Percentiles rank a stretch among this genome's conserved stretches.
These are phyloP conservation scores for Pestalotiopsis sp. DNA, from an alignment of 2,329 filamentous ascomycete species.

Conservation along the genomic window DNA sequence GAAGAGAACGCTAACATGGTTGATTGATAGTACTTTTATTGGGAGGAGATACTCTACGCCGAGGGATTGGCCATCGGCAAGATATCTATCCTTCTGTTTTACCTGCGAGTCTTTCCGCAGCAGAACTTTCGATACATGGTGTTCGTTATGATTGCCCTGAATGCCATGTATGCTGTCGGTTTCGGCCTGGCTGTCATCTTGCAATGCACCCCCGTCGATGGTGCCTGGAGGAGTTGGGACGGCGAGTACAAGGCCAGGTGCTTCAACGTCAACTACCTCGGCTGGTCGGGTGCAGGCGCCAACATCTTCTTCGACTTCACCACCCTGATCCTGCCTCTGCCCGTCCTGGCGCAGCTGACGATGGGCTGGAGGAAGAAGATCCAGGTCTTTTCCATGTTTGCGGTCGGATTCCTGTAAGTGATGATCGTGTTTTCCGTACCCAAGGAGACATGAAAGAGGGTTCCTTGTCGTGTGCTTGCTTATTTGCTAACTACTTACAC, in stretches of 20 bases:
- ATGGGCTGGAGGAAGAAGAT: constrained; percentile 23
- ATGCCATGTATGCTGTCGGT: constrained; percentile 17
- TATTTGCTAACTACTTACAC: background rate
- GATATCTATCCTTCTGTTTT: constrained; percentile 28
- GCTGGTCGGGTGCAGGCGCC: constrained; percentile 20
- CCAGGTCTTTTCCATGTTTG: constrained; percentile 23
- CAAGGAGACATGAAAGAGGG: background rate
- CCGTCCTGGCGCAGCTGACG: constrained; percentile 17
- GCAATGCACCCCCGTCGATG: constrained; percentile 22
- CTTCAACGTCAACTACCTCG: constrained; percentile 22
- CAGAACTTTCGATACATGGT: constrained; percentile 15
- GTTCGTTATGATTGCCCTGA: constrained; percentile 22
- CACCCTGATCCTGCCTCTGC: constrained; percentile 22
- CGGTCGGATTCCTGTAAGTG: constrained; percentile 22
- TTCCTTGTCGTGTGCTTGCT: too few relatives aligned
- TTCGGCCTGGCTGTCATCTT: constrained; percentile 21
- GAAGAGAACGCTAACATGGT: background rate
- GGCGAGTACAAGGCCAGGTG: constrained; percentile 20
- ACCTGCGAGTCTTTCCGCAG: constrained; percentile 25
- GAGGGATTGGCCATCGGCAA: constrained; percentile 19
- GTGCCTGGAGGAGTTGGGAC: constrained; percentile 25
- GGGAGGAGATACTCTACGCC: constrained; percentile 11
- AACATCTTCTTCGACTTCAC: constrained; percentile 23
- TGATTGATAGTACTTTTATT: constrained; percentile 2
- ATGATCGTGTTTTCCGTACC: too few relatives aligned